Evolutionary conservation across 1,284 basidiomycete species (phyloP), one percentile per base, ranked within the genome.

Genomic region (Apiotrichum veenhuisii): DNA sequence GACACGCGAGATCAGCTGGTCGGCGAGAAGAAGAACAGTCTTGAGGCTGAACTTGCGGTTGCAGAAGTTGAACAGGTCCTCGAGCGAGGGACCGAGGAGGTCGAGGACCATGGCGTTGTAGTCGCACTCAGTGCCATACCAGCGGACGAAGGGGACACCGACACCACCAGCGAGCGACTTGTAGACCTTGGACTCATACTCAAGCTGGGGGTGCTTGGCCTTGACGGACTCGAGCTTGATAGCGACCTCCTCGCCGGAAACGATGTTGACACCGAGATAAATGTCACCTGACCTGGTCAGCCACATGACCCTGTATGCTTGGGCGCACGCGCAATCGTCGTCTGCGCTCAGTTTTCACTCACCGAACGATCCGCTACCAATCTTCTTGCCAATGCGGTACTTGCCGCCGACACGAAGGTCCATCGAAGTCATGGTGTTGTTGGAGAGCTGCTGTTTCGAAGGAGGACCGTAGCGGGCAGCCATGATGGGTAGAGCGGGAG

Each of bases 61-160:
- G 84, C 96, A 98, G 73, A 98, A 98, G 82, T 98, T 98, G 88
- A 98, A 99, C 20, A 98, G 83, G 71, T 99, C 96, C 78, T 99
- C 96, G 50, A 98, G 87, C 47, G 91, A 95, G 30, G 96, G 94
- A 2, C 95, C 96, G 36, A 98, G 85, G 56, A 98, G 86, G 80
- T 99, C 96, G 67, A 99, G 82, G 58, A 99, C 96, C 95, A 98
- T 98, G 59, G 95, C 95, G 63, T 98, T 97, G 84, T 98, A 98
- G 78, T 98, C 94, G 77, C 94, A 98, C 78, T 98, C 95, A 63
- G 94, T 96, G 42, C 96, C 96, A 76, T 91, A 98, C 96, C 96
- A 96, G 70, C 94, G 82, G 55, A 98, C 95, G 66, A 98, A 98
- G 5, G 96, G 95, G 17, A 99, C 91, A 58, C 96, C 96, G 53